Conservation (phyloP, 805 yeast genomes). For the Candida krabiensis region DNA sequence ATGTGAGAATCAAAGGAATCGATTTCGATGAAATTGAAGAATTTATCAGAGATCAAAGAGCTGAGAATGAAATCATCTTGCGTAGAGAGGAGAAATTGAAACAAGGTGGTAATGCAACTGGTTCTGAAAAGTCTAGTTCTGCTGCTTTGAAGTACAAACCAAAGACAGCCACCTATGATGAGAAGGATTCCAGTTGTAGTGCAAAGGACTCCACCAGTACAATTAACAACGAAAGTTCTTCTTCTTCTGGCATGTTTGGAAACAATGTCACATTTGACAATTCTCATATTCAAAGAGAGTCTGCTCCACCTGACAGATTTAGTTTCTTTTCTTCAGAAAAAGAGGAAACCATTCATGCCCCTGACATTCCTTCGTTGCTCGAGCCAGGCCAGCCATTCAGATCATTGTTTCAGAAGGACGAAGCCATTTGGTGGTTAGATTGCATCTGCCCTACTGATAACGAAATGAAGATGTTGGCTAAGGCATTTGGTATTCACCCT, state of each 20-base stretch:
- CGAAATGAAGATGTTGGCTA: constrained; percentile 89
- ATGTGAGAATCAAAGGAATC: constrained; percentile 64
- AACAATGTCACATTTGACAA: constrained; percentile 24
- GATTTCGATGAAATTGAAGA: constrained; percentile 91
- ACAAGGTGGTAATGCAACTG: constrained; percentile 29
- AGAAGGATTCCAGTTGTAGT: constrained; percentile 9
- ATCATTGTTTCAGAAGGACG: constrained; percentile 67
- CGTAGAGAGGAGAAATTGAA: constrained; percentile 33
- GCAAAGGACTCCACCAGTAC: constrained; percentile 12
- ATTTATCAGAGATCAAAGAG: constrained; percentile 63
- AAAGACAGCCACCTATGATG: constrained; percentile 17
- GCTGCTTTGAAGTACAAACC: constrained; percentile 70
- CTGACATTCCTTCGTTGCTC: constrained; percentile 78
- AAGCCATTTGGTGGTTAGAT: constrained; percentile 95
- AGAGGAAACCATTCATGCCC: constrained; percentile 87
- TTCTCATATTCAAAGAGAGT: constrained; percentile 13
- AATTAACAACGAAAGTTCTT: constrained; percentile 12
- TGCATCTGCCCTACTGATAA: constrained; percentile 92
- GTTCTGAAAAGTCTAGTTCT: constrained; percentile 38
- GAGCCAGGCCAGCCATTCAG: constrained; percentile 63
- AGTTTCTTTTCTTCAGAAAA: constrained; percentile 78
- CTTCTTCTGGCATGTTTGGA: constrained; percentile 13
- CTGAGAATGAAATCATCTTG: constrained; percentile 41
- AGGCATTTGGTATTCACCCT: constrained; percentile 96
- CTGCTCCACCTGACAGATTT: constrained; percentile 68